Conservation (phyloP, 2,329 filamentous ascomycete genomes). For the Alternaria sp. region DNA sequence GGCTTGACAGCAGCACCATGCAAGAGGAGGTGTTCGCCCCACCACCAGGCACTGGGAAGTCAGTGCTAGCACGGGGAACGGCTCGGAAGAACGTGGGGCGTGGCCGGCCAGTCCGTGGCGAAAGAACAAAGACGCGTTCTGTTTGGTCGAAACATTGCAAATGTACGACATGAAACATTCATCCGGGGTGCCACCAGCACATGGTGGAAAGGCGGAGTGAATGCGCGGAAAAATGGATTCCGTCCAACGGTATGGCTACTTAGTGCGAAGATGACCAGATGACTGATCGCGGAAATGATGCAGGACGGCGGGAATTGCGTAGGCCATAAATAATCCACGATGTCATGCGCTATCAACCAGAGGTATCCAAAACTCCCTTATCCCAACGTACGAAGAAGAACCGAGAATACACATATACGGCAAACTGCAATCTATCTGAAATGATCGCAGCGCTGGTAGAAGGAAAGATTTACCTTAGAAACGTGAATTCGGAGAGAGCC, state of each 20-base stretch:
- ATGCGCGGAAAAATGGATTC: conserved; percentile 1
- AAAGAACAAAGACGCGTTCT: background rate
- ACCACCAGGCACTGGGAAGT: background rate
- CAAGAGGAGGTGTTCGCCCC: background rate
- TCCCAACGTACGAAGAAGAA: background rate
- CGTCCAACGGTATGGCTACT: background rate
- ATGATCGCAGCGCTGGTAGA: background rate
- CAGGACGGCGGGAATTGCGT: background rate
- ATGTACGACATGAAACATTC: background rate
- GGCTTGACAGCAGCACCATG: conserved; percentile 7
- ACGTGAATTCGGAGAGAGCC: background rate
- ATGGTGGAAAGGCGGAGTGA: background rate
- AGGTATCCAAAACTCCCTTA: background rate
- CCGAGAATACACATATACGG: background rate
- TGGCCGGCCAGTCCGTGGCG: background rate
- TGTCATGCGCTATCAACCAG: background rate
- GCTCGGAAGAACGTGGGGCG: background rate
- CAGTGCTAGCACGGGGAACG: background rate
- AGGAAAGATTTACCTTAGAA: background rate
- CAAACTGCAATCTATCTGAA: background rate
- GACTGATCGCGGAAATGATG: background rate
- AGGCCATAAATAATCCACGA: background rate
- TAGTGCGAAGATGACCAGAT: background rate
- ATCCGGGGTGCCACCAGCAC: background rate
- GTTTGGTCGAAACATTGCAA: background rate